Evolutionary conservation across 2,329 filamentous ascomycete genomes (phyloP), one percentile per base, ranked within the genome.

Genomic region (Neopestalotiopsis sp.): DNA sequence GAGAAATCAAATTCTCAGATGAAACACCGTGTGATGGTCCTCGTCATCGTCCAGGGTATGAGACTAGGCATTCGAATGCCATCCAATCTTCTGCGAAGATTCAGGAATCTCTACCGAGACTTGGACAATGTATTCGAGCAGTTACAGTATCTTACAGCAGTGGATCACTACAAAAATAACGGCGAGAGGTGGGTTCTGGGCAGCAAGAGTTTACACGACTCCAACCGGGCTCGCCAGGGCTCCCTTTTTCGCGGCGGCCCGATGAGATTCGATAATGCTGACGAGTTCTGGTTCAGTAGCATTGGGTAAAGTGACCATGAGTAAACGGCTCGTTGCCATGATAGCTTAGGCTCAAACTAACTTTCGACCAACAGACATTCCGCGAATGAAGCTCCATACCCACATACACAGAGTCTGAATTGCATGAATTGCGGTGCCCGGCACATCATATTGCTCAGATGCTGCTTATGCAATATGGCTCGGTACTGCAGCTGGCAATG

Each of bases 41-140:
- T 7, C 34, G 10, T 38, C 34, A 38, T 38, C 10, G 6, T 38
- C 10, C 34, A 7, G 6, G 34, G 34, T 7, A 38, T 38, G 34
- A 7, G 34, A 6, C 6, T 38, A 10, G 34, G 34, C 6, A 10
- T 38, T 38, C 34, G 24, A 28, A 28, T 28, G 24, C 24, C 24
- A 28, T 28, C 24, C 24, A 28, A 28, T 28, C 24, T 28, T 28
- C 24, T 28, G 24, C 24, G 24, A 28, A 28, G 24, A 28, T 28
- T 3, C 24, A 28, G 24, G 24, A 28, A 70, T 4, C 70, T 75
- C 14, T 71, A 70, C 9, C 62, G 65, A 12, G 59, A 28, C 20
- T 72, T 75, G 45, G 68, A 67, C n/a, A 75, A 67, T 28, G 62
- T 74, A 28, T 72, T 74, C 67, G 68, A 72, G 67, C 73, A 75